These are phyloP conservation scores for Peronosclerospora sorghi DNA, from an alignment of 352 stramenopile genomes.

Conservation along the genomic window DNA sequence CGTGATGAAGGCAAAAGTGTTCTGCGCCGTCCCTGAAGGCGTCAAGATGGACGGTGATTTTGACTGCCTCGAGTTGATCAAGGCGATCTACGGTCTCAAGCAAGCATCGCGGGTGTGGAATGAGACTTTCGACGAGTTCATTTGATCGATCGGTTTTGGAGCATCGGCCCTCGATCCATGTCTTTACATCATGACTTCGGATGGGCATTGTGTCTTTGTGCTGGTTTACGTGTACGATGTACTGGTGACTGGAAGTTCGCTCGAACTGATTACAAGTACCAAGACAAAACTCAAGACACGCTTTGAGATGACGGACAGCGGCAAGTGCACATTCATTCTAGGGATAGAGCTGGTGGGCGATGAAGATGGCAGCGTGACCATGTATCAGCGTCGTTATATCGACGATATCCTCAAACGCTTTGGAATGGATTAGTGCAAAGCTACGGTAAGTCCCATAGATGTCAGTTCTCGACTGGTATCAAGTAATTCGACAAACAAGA, in stretches of 20 bases:
- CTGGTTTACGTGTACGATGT: slow-evolving; percentile 11
- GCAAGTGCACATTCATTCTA: too few relatives aligned
- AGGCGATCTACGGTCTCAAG: slow-evolving; percentile 2
- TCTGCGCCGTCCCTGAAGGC: background rate
- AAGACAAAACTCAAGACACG: slow-evolving; percentile 8
- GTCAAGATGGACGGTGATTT: background rate
- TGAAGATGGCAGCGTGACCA: slow-evolving; percentile 4
- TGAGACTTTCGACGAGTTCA: slow-evolving; percentile 1
- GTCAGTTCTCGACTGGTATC: background rate
- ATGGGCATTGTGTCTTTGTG: slow-evolving; percentile 1
- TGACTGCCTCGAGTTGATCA: slow-evolving; percentile 1
- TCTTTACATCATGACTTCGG: slow-evolving; percentile 8
- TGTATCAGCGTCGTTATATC: slow-evolving; percentile 9
- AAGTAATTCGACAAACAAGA: slow-evolving; percentile 2
- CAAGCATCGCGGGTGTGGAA: slow-evolving; percentile 4
- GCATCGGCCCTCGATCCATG: background rate
- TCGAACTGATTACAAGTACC: slow-evolving; percentile 1
- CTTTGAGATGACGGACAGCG: background rate
- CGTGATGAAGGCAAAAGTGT: slow-evolving; percentile 4
- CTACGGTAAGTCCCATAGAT: slow-evolving; percentile 2
- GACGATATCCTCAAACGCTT: slow-evolving; percentile 14
- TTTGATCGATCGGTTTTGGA: too few relatives aligned
- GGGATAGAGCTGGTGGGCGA: background rate
- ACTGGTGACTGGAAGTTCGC: slow-evolving; percentile 5
- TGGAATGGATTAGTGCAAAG: slow-evolving; percentile 11